phyloP scores from a whole-genome alignment of 345 rosid genomes.

The Eutrema japonicum region DNA sequence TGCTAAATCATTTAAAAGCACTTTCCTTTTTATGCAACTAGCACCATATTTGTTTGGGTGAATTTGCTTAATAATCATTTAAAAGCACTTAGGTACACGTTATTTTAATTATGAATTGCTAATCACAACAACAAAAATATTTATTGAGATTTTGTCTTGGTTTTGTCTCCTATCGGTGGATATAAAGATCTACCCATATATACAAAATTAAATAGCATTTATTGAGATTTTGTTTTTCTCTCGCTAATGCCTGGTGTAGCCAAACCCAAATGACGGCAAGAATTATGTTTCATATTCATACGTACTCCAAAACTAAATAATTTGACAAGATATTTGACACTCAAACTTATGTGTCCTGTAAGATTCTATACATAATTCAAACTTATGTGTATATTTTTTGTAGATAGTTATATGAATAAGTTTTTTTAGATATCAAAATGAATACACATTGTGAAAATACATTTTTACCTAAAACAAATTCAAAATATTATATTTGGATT shows the following conservation, averaged over 20 bases:
- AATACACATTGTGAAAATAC: too few relatives aligned
- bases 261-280: not conserved
- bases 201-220: not conserved
- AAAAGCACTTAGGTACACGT: too few relatives aligned
- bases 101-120: not conserved
- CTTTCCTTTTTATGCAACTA: too few relatives aligned
- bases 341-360: not conserved
- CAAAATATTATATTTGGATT: too few relatives aligned
- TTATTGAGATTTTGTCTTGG: not conserved
- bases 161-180: constrained; percentile 28
- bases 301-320: not conserved
- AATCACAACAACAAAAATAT: too few relatives aligned
- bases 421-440: too few relatives aligned
- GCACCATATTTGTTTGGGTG: too few relatives aligned
- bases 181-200: not conserved
- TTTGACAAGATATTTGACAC: not conserved
- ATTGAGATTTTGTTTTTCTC: not conserved
- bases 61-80: too few relatives aligned
- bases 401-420: not conserved
- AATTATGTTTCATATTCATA: not conserved
- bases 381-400: not conserved
- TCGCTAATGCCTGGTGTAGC: not conserved
- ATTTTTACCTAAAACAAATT: too few relatives aligned
- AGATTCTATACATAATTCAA: too few relatives aligned
- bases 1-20: too few relatives aligned